phyloP scores from a whole-genome alignment of 257 asterid genomes.

The Mentha longifolia region DNA sequence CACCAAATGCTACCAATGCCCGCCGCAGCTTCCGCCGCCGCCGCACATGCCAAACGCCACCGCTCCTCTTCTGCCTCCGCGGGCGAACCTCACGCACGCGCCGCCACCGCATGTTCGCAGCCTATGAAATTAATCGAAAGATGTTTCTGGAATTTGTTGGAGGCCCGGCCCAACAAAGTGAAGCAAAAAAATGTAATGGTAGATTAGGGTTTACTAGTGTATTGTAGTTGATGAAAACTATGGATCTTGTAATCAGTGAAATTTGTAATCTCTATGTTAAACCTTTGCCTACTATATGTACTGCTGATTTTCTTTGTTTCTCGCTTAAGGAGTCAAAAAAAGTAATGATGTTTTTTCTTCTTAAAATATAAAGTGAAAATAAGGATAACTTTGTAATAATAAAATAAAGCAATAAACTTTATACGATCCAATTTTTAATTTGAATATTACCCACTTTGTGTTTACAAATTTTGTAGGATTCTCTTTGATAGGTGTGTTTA shows the following conservation, averaged over 20 bases:
- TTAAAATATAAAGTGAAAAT: too few relatives aligned
- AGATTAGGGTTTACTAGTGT: slow-evolving; percentile 12
- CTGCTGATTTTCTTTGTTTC: neutral
- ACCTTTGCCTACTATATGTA: neutral
- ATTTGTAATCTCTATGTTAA: neutral
- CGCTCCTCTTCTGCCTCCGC: slow-evolving; percentile 37
- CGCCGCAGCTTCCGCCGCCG: slow-evolving; percentile 35
- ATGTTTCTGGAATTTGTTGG: neutral
- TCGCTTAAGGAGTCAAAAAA: neutral
- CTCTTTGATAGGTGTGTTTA: too few relatives aligned
- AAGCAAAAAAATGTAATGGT: neutral
- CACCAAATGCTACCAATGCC: slow-evolving; percentile 60
- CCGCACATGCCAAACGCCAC: slow-evolving; percentile 30
- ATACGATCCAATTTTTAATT: too few relatives aligned
- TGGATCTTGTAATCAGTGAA: neutral
- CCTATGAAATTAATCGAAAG: neutral
- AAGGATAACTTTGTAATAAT: too few relatives aligned
- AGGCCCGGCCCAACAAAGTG: too few relatives aligned
- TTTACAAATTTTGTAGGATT: too few relatives aligned
- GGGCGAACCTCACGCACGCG: slow-evolving; percentile 30
- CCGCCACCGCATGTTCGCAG: slow-evolving; percentile 23
- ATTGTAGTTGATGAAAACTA: slow-evolving; percentile 11
- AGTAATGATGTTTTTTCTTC: too few relatives aligned
- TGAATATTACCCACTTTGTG: too few relatives aligned
- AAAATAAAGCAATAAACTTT: too few relatives aligned